phyloP scores from a whole-genome alignment of 2,329 filamentous ascomycete genomes.

The Hymenoscyphus fraxineus region DNA sequence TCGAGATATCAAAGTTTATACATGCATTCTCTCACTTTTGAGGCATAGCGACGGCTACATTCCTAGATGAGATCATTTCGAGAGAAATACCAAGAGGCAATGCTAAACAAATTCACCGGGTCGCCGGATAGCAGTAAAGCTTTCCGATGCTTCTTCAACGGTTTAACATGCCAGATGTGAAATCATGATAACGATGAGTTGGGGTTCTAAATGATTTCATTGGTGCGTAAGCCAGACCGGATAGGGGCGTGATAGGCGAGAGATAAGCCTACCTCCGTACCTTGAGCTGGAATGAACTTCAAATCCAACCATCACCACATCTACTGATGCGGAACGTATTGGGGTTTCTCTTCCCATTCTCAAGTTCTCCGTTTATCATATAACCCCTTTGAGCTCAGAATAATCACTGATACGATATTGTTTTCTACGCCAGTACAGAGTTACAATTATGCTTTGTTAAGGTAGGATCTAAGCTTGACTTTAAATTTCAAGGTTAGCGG shows the following conservation, averaged over 20 bases:
- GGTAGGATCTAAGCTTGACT: no score
- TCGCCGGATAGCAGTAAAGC: no score
- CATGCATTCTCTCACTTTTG: neutral
- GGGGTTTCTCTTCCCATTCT: neutral
- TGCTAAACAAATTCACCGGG: no score
- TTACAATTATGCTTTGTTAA: neutral
- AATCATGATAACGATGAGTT: neutral
- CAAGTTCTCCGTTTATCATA: neutral
- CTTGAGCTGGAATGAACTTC: neutral
- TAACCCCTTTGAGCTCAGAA: neutral
- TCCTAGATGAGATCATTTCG: no score
- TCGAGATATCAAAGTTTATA: neutral
- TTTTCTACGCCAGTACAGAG: neutral
- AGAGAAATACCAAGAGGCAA: no score
- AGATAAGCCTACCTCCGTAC: slow-evolving; percentile 9
- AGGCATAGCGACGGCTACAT: no score
- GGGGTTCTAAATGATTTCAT: neutral
- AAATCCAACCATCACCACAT: neutral
- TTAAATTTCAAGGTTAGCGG: no score
- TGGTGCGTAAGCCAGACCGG: neutral
- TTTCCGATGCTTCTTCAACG: no score
- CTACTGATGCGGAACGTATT: neutral
- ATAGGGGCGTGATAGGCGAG: slow-evolving; percentile 2
- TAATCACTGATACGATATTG: neutral
- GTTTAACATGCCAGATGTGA: no score